Base-by-base conservation (phyloP, 495 filamentous ascomycete species). In the Trichoderma virens region DNA sequence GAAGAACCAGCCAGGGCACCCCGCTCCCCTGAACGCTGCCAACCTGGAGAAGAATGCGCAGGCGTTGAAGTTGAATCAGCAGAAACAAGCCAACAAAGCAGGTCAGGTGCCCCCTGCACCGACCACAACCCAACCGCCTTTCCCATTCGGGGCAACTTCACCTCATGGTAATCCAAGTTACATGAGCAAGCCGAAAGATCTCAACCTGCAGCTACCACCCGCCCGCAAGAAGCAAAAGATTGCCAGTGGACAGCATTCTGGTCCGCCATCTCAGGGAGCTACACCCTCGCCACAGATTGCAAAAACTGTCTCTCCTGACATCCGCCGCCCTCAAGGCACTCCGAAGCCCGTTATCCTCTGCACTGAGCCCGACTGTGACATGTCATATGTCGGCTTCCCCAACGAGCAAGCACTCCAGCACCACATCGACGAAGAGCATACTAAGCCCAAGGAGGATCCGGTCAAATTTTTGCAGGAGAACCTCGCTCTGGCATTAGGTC, bases 41-140 rank as follows among this genome's bases (percentile, higher is more conserved):
- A 90, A 91, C 67, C 79, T 91, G 18, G 83, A 90, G 65, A 87
- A 88, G 62, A 86, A 84, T 67, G 81, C 87, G 27, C 79, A 82
- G 64, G 78, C 76, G 25, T 67, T 78, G 34, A 76, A 80, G 59
- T 72, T 74, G 65, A 79, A 82, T 65, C 79, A 81, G 61, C 75
- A 79, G 64, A 70, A 69, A 1, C 68, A 64, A 27, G 76, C 74
- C 61, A 76, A 73, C 64, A 71, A 67, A 30, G 79, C 71, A 31
- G 76, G 74, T 20, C 73, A 76, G 38, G 76, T 82, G 18, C 82
- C 88, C 14, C 79, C 86, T 61, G 85, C 88, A 5, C 86, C 88
- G n/a, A 89, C 83, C 0, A 79, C 85, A 0, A 72, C 85, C 0
- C 83, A 88, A 47, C 80, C 86, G 41, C 85, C 87, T 0, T 90